Base-by-base conservation (phyloP, 2,329 filamentous ascomycete species). In the Aureobasidium subglaciale region DNA sequence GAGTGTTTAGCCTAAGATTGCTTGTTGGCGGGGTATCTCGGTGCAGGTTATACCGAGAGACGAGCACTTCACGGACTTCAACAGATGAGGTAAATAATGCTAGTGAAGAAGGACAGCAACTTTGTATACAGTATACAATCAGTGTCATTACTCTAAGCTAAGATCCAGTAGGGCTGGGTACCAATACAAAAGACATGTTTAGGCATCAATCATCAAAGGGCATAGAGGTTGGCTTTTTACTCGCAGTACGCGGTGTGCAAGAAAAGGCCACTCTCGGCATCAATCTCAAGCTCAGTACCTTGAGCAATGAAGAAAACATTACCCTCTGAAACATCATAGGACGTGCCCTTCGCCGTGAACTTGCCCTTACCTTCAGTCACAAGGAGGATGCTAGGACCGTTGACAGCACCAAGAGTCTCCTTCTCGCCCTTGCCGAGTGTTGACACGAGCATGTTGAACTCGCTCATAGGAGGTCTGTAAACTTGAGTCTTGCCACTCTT, bases 401-500 rank as follows among this genome's bases (percentile, higher is more conserved):
- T 72, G 18, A 84, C 70, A 2, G 74, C 70, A 41, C 69, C 70
- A 15, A 87, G 70, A 5, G 70, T 74, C 61, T 90, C 86, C 34
- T 69, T 77, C 62, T 87, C 82, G 0, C 78, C 80, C 0, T 69
- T 68, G 3, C 65, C 68, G n/a, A 90, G 63, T 18, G 77, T 75
- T 2, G 79, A 83, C 45, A 78, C 74, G 10, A 89, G 70, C 71
- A 90, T 80, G 61, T 83, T 80, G 64, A 91, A 90, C 68, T 90
- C 87, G 62, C 80, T 83, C 68, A 88, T 77, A 0, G 85, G 84
- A 5, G 86, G 86, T 9, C 74, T 75, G 64, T 87, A 88, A 1
- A 84, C 71, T 48, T 77, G 74, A 1, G 85, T 87, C 68, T 80
- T 83, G 0, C 84, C 83, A 38, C 77, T 75, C 59, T 72, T 71